Base-by-base conservation (phyloP, 768 basidiomycete species). In the Chlorophyllum brunneum region DNA sequence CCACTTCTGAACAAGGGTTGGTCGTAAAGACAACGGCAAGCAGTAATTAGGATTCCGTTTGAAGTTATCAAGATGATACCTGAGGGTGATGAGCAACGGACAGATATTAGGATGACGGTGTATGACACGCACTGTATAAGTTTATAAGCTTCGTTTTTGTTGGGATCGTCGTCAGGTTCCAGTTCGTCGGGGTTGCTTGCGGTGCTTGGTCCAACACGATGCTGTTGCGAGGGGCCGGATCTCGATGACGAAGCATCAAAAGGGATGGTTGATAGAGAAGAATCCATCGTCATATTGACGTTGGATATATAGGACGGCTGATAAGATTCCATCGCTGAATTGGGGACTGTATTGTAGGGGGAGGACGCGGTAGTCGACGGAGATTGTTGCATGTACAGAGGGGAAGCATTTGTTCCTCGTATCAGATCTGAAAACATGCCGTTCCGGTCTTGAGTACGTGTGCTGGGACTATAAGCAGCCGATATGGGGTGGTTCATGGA, bases 1-100 rank as follows among this genome's bases (percentile, higher is more conserved):
- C 41, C 66, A 88, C 79, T 86, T 82, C 69, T 98, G 95, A 10
- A 94, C 84, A n/a, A 87, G 69, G 4, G 93, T 93, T 1, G 93
- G 92, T 4, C 89, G 81, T 41, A 98, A 71, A 10, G 92, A 94
- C 2, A 89, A 82, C 0, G 95, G 95, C 5, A 98, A 73, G 61
- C 88, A 90, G 63, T 98, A 98, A 9, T 81, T 78, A 36, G 84
- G 85, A 60, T 95, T 95, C 55, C 87, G 76, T 63, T 84, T 86
- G 65, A 83, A 93, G 60, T 95, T 95, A 59, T 93, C 88, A 43
- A 98, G 75, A 63, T 98, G 95, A 67, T 95, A 95, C 54, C 91
- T 92, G 38, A 38, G 22, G 4, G 2, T 37, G 20, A 29, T 51
- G 37, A 43, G 45, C 34, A 51, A 53, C 10, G 42, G 7, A 22